Conservation (phyloP, 192 early-diverging fungal species). For the Chytriomyces hyalinus region DNA sequence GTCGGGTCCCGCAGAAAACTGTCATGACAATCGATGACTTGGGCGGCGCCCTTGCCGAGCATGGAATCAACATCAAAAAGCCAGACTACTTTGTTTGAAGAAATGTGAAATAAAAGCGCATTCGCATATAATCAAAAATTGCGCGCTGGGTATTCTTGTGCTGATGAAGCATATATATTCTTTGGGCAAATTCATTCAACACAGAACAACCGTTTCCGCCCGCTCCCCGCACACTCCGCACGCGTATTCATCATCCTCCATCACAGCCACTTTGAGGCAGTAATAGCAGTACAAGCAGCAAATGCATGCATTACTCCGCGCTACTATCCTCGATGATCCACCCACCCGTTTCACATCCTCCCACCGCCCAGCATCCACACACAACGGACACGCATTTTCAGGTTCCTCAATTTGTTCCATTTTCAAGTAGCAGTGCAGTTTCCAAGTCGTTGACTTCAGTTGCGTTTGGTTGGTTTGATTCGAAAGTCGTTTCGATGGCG, state of each 20-base stretch:
- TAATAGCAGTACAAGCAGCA: slow-evolving; percentile 28
- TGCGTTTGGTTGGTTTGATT: no score
- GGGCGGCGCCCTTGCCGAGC: slow-evolving; percentile 83
- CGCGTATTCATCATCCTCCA: slow-evolving; percentile 4
- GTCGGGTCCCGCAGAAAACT: slow-evolving; percentile 53
- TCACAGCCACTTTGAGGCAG: slow-evolving; percentile 12
- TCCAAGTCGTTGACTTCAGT: neutral
- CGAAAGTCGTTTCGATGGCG: no score
- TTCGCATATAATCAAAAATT: neutral
- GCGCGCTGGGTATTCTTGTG: neutral
- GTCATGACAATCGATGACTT: slow-evolving; percentile 94
- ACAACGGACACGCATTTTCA: slow-evolving; percentile 26
- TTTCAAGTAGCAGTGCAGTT: neutral
- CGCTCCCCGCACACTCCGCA: neutral
- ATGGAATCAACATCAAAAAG: slow-evolving; percentile 94
- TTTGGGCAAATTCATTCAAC: neutral
- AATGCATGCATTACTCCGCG: neutral
- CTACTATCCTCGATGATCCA: slow-evolving; percentile 8
- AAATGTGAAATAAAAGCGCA: neutral
- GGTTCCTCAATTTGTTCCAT: neutral
- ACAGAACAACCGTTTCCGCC: neutral
- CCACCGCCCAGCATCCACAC: slow-evolving; percentile 28
- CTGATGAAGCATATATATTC: no score
- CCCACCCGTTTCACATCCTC: neutral
- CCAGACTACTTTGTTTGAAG: slow-evolving; percentile 86